Evolutionary conservation across 2,329 filamentous ascomycete genomes (phyloP).

Genomic region (Neoarthrinium moseri): DNA sequence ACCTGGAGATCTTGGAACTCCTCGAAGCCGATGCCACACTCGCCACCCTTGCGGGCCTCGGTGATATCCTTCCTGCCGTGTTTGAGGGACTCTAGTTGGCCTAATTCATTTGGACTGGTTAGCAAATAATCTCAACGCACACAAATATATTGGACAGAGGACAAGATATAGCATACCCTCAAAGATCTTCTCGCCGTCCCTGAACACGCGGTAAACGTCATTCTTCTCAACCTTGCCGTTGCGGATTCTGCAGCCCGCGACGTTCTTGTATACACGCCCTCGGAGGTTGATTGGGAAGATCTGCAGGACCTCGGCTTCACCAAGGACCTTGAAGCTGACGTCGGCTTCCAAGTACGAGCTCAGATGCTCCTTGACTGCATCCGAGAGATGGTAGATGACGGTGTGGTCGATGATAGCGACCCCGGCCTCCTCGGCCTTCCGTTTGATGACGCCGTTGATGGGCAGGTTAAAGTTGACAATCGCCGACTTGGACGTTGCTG

Average conservation of each 20-base stretch:
- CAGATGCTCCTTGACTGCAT: conserved; percentile 68
- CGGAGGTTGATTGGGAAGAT: conserved; percentile 83
- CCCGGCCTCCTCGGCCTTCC: conserved; percentile 66
- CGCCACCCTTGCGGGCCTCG: conserved; percentile 88
- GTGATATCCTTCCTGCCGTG: conserved; percentile 88
- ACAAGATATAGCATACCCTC: conserved; percentile 64
- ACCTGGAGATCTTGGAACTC: conserved; percentile 74
- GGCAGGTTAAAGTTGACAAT: conserved; percentile 85
- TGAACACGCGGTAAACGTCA: conserved; percentile 68
- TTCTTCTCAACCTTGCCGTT: conserved; percentile 72
- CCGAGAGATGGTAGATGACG: conserved; percentile 78
- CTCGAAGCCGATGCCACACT: conserved; percentile 87
- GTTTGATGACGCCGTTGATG: conserved; percentile 65
- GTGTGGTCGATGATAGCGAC: conserved; percentile 83
- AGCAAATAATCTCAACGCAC: not conserved
- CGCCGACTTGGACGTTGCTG: conserved; percentile 70
- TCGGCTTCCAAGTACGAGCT: conserved; percentile 67
- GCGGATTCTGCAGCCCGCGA: conserved; percentile 85
- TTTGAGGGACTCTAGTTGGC: conserved; percentile 77
- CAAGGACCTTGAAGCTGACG: conserved; percentile 69
- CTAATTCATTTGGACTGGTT: no score
- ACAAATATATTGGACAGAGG: not conserved
- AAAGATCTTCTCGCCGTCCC: conserved; percentile 69
- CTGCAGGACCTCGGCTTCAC: conserved; percentile 83
- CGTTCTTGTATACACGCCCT: conserved; percentile 65